Conservation (phyloP, 2,329 filamentous ascomycete species). For the Cercospora brassicicola region DNA sequence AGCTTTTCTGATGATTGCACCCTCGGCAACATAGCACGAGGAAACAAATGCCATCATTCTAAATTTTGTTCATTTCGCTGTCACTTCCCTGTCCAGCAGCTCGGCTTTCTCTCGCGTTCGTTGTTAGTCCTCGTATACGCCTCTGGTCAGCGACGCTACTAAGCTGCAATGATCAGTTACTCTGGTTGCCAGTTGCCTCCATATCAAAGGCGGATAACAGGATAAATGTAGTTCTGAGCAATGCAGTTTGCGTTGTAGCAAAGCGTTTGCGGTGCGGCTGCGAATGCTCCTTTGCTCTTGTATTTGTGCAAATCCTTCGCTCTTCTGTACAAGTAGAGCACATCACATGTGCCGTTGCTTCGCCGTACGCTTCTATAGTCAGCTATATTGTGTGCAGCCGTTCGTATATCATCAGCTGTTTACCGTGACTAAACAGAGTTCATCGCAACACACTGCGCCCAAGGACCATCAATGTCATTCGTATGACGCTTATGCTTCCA, state of each 20-base stretch:
- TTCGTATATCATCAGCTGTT: background rate
- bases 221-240: too few species aligned
- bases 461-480: too few species aligned
- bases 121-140: background rate
- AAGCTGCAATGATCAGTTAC: background rate
- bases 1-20: too few species aligned
- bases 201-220: background rate
- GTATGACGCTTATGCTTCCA: too few species aligned
- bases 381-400: background rate
- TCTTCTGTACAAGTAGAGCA: background rate
- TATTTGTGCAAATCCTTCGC: background rate
- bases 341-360: background rate
- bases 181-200: background rate
- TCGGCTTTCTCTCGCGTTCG: background rate
- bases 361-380: background rate
- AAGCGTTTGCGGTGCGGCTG: background rate
- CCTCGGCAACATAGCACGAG: background rate
- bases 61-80: background rate
- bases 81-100: background rate
- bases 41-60: background rate
- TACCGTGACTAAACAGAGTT: too few species aligned
- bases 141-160: background rate
- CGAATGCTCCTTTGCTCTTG: background rate
- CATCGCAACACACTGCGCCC: too few species aligned
- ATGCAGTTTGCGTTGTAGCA: background rate